Evolutionary conservation across 345 rosid species (phyloP), one percentile per base, ranked within the genome.

Genomic region (Eucalyptus microcorys): DNA sequence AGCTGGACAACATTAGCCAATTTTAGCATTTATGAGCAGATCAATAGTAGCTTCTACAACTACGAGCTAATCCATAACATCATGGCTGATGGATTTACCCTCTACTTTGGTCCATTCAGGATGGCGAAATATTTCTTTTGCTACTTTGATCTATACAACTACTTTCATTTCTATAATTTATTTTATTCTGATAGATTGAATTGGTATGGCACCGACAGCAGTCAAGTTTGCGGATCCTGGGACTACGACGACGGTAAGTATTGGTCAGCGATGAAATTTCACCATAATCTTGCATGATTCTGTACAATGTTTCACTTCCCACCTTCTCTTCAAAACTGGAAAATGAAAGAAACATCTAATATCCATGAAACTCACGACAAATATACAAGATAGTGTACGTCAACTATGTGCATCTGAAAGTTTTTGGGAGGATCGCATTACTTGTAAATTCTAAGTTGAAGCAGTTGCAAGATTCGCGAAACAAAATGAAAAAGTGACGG

Each of bases 141-240:
- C 64, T 57, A 57, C 64, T 57, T 57, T 5, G 64, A 26, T 26
- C 6, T 10, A 7, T 57, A 26, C 0, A 5, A 0, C 64, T 57
- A 24, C 64, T 57, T 57, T 57, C 14, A 57, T 10, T 2, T 57
- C n/a, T 57, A 26, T 57, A 0, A 2, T 0, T 2, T 24, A 5
- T 10, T 57, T 57, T 1, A 2, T 57, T 57, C n/a, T 27, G 0
- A 0, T 24, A 5, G 3, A 26, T 57, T 57, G 12, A 0, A 0
- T 22, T 0, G 0, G 55, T 17, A 17, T 24, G 0, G 0, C 64
- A 0, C 11, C 6, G 0, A 5, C 6, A 3, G 7, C 5, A 12
- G n/a, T 26, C n/a, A 1, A 3, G 64, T 26, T 26, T 57, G 64
- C n/a, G 4, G 64, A 57, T 1, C n/a, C 64, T 1, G 0, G 6